Conservation (phyloP, 2,329 filamentous ascomycete genomes). For the Trichoderma sp. region DNA sequence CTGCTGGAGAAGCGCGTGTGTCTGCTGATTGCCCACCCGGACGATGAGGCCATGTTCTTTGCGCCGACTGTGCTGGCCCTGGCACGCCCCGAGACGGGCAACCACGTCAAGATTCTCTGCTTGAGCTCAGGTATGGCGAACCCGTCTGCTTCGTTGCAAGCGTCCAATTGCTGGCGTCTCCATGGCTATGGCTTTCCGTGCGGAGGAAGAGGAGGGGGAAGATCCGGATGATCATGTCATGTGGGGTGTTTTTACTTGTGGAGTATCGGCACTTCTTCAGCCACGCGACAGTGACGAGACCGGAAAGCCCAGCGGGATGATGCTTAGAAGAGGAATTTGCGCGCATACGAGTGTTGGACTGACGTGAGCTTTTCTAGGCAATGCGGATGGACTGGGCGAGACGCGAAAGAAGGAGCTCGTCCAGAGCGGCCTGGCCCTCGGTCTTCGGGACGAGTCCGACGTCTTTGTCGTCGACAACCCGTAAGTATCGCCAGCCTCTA, state of each 20-base stretch:
- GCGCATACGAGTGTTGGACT: constrained; percentile 27
- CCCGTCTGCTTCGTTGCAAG: background rate
- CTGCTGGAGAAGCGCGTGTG: constrained; percentile 84
- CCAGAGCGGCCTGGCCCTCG: constrained; percentile 77
- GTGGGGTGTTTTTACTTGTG: background rate
- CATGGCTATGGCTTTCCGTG: background rate
- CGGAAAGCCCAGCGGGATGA: background rate
- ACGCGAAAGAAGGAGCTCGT: constrained; percentile 82
- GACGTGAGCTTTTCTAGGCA: constrained; percentile 49
- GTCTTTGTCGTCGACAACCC: constrained; percentile 83
- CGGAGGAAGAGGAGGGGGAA: background rate
- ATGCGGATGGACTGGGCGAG: constrained; percentile 85
- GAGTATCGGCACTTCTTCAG: background rate
- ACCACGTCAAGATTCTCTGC: constrained; percentile 93
- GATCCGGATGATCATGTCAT: constrained; percentile 4
- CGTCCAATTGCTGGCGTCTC: background rate
- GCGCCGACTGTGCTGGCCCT: constrained; percentile 85
- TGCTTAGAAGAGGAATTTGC: too few relatives aligned
- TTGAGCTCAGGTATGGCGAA: constrained; percentile 72
- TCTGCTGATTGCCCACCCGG: constrained; percentile 92
- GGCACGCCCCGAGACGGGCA: constrained; percentile 76
- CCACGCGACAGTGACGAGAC: background rate
- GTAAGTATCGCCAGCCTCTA: constrained; percentile 46
- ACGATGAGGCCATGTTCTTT: constrained; percentile 99
- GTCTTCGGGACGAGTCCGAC: constrained; percentile 74